Conservation (phyloP, 441 rosid species). For the Syzygium syzygioides region DNA sequence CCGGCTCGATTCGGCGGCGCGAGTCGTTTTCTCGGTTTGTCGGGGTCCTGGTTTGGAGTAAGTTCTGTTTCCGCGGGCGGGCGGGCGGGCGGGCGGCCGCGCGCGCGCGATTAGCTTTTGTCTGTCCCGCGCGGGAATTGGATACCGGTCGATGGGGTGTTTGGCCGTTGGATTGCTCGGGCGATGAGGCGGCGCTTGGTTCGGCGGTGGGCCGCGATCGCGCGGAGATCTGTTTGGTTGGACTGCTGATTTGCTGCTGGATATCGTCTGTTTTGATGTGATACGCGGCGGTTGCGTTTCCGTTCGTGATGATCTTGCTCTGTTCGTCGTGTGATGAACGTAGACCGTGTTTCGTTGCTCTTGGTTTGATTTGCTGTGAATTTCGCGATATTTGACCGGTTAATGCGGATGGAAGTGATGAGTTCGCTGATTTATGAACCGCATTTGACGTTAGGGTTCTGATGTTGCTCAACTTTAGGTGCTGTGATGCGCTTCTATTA, state of each 20-base stretch:
- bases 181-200: background rate
- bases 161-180: background rate
- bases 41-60: background rate
- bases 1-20: background rate
- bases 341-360: background rate
- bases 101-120: background rate
- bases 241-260: background rate
- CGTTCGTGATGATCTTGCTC: background rate
- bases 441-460: background rate
- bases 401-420: background rate
- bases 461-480: background rate
- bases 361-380: background rate
- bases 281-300: background rate
- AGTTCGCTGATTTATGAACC: background rate
- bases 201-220: background rate
- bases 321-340: background rate
- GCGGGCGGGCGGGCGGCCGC: background rate
- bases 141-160: background rate
- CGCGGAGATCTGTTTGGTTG: background rate
- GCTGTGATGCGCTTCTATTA: background rate
- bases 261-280: background rate
- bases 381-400: background rate
- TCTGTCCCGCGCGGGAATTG: background rate
- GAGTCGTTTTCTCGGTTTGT: background rate
- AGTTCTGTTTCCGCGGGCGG: background rate